A percentile compares a stretch with the other conserved stretches of the same genome.
phyloP scores from a whole-genome alignment of 176 grass and related monocot genomes.

The Carex scoparia region DNA sequence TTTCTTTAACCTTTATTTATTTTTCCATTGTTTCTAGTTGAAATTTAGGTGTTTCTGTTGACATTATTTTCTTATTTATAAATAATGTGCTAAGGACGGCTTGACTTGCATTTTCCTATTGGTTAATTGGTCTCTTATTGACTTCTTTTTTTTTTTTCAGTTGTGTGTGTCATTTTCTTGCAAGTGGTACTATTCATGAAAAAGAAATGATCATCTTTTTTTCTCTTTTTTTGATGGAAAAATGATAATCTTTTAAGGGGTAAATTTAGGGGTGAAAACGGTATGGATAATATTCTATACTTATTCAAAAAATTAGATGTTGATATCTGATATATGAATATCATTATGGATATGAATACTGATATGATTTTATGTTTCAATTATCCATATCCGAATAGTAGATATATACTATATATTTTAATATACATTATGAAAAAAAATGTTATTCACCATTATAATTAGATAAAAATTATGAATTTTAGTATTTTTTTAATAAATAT shows the following conservation, averaged over 20 bases:
- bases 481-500: no score
- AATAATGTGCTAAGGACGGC: background rate
- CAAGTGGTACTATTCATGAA: background rate
- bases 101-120: slow-evolving; percentile 4
- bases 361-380: no score
- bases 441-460: no score
- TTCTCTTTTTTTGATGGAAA: background rate
- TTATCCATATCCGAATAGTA: no score
- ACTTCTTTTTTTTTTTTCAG: background rate
- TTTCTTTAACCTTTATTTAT: background rate
- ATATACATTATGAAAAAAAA: no score
- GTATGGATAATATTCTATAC: no score
- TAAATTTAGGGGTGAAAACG: background rate
- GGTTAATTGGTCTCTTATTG: background rate
- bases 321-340: no score
- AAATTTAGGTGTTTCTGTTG: slow-evolving; percentile 1
- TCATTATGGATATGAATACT: no score
- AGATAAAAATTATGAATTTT: no score
- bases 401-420: no score
- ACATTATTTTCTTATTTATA: background rate
- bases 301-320: no score
- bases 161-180: slow-evolving; percentile 5
- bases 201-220: background rate
- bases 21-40: background rate
- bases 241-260: background rate